Evolutionary conservation across 2,329 filamentous ascomycete species (phyloP).

Genomic region (Ilyonectria mors-panacis): DNA sequence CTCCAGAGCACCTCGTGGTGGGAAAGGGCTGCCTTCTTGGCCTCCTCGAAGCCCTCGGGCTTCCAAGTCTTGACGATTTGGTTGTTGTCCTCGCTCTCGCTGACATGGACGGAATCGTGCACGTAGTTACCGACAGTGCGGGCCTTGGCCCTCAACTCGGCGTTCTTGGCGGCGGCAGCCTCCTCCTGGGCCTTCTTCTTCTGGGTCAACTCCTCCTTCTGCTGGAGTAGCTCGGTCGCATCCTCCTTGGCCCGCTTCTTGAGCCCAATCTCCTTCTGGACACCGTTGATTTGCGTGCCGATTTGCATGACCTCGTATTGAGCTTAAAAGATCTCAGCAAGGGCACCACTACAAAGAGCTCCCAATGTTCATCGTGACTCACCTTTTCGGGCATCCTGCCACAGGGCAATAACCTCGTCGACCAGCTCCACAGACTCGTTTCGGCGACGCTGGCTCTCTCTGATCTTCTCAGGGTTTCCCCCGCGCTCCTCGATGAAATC

Average conservation of each 20-base stretch:
- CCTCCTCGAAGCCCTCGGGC: conserved; percentile 79
- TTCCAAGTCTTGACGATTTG: conserved; percentile 82
- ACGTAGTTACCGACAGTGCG: conserved; percentile 82
- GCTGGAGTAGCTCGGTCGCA: conserved; percentile 81
- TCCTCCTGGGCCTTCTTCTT: conserved; percentile 87
- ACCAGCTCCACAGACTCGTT: conserved; percentile 86
- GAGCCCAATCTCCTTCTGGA: conserved; percentile 89
- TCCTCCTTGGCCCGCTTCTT: conserved; percentile 98
- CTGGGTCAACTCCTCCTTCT: conserved; percentile 84
- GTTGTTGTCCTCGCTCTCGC: conserved; percentile 92
- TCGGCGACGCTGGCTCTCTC: conserved; percentile 89
- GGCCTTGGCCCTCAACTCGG: conserved; percentile 81
- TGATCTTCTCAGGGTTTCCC: conserved; percentile 91
- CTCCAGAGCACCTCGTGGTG: conserved; percentile 95
- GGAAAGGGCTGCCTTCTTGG: conserved; percentile 85
- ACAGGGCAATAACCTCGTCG: conserved; percentile 90
- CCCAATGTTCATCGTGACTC: conserved; percentile 41
- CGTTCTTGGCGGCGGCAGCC: conserved; percentile 81
- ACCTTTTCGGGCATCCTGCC: conserved; percentile 86
- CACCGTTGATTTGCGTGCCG: conserved; percentile 86
- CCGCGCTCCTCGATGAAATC: conserved; percentile 90
- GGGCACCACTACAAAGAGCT: conserved; percentile 3
- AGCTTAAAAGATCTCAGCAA: conserved; percentile 54
- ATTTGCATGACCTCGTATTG: conserved; percentile 86
- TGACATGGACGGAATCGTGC: conserved; percentile 87